phyloP scores from a whole-genome alignment of 2,329 filamentous ascomycete genomes.

The Neonectria neomacrospora region DNA sequence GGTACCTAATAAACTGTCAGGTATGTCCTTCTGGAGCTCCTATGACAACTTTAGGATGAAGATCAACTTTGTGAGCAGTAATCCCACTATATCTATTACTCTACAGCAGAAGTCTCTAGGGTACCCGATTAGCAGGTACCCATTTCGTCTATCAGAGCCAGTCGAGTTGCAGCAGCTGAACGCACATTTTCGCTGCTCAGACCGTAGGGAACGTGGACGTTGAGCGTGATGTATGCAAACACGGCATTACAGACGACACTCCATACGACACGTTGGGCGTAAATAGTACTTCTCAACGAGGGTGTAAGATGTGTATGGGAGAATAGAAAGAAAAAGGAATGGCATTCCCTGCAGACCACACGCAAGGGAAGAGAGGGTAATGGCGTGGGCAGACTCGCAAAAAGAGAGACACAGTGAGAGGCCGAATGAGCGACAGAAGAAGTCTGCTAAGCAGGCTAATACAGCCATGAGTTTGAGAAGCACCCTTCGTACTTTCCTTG shows the following conservation, averaged over 20 bases:
- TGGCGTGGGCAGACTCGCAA: too few relatives aligned
- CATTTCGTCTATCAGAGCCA: neutral
- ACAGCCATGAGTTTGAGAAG: too few relatives aligned
- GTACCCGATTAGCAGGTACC: neutral
- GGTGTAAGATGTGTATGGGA: too few relatives aligned
- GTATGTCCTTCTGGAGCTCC: neutral
- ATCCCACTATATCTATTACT: neutral
- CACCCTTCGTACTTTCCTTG: too few relatives aligned
- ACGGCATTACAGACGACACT: neutral
- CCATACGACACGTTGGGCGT: too few relatives aligned
- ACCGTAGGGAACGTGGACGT: neutral
- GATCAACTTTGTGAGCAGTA: neutral
- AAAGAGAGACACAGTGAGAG: too few relatives aligned
- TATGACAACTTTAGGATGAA: neutral
- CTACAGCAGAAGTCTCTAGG: neutral
- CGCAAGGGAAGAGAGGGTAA: too few relatives aligned
- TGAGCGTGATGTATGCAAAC: neutral
- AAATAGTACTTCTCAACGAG: neutral
- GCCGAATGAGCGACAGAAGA: too few relatives aligned
- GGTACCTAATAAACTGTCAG: neutral
- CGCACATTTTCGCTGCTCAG: neutral
- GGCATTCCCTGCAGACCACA: neutral
- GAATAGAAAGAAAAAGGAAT: too few relatives aligned
- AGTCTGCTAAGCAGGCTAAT: too few relatives aligned
- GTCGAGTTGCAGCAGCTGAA: neutral